phyloP scores from a whole-genome alignment of 305 asterid species.

The Fraxinus xanthoxyloides region DNA sequence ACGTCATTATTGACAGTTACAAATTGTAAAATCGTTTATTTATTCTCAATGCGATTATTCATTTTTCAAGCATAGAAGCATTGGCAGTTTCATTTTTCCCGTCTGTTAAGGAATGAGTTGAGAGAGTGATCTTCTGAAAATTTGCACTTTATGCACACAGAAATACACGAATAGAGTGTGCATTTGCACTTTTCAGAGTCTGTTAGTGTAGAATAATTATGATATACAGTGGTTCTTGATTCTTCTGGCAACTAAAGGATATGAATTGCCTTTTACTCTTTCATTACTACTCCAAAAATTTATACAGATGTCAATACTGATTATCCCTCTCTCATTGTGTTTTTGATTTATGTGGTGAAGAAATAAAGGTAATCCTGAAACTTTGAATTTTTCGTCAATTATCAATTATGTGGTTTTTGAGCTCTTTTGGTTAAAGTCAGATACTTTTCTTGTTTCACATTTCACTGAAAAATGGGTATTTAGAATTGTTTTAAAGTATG shows the following conservation, averaged over 20 bases:
- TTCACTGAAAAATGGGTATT: slow-evolving; percentile 5
- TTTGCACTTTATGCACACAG: slow-evolving; percentile 4
- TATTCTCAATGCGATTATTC: slow-evolving; percentile 11
- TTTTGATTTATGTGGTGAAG: neutral
- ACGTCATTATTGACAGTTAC: slow-evolving; percentile 25
- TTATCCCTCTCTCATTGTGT: neutral
- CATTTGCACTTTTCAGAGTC: slow-evolving; percentile 4
- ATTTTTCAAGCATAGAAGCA: neutral
- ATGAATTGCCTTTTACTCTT: slow-evolving; percentile 5
- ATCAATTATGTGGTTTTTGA: neutral
- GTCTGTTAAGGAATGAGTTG: slow-evolving; percentile 21
- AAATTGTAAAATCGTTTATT: slow-evolving; percentile 18
- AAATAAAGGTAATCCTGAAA: slow-evolving; percentile 16
- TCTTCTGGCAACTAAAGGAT: slow-evolving; percentile 1
- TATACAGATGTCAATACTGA: neutral
- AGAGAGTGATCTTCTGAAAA: neutral
- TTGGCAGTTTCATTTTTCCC: slow-evolving; percentile 18
- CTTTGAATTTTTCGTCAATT: neutral
- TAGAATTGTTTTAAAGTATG: slow-evolving; percentile 1
- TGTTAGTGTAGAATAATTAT: neutral
- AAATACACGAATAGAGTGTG: slow-evolving; percentile 13
- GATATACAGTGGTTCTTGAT: neutral
- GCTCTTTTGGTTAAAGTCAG: neutral
- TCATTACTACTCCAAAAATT: neutral
- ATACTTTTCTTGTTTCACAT: slow-evolving; percentile 5